These are phyloP conservation scores for Xerocomus brunneocitrinus DNA, from an alignment of 768 basidiomycete species.

Conservation along the genomic window DNA sequence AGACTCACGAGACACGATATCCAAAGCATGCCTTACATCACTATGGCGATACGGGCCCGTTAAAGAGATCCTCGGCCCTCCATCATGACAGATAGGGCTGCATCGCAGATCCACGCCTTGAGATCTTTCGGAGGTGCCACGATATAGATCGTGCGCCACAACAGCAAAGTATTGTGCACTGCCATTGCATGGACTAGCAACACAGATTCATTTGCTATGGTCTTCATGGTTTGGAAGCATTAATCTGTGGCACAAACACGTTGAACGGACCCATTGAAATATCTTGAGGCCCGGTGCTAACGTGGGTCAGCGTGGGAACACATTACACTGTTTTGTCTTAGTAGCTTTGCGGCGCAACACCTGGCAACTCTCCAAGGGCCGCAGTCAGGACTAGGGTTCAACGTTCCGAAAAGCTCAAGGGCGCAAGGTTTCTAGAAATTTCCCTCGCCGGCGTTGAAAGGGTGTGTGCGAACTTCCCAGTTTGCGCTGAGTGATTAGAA, in stretches of 20 bases:
- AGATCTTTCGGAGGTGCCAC: background rate
- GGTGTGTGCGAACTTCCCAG: background rate
- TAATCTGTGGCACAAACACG: background rate
- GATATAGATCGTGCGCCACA: background rate
- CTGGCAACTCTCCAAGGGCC: background rate
- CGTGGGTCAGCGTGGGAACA: background rate
- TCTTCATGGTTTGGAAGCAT: background rate
- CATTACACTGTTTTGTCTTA: background rate
- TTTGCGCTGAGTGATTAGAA: too few relatives aligned
- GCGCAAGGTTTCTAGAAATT: background rate
- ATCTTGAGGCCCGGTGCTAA: too few relatives aligned
- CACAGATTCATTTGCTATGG: background rate
- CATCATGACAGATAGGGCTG: conserved; percentile 11
- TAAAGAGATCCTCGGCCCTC: conserved; percentile 6
- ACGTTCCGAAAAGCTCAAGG: too few relatives aligned
- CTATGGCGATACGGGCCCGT: background rate
- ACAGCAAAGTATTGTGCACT: background rate
- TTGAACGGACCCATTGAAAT: background rate
- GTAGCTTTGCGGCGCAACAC: too few relatives aligned
- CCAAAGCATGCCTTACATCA: background rate
- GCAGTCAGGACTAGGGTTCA: background rate
- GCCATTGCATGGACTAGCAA: background rate
- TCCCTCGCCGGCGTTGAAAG: background rate
- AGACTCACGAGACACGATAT: background rate
- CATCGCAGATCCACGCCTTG: conserved; percentile 5